Evolutionary conservation across 2,329 filamentous ascomycete species (phyloP).

Genomic region (Diaporthe nobilis): DNA sequence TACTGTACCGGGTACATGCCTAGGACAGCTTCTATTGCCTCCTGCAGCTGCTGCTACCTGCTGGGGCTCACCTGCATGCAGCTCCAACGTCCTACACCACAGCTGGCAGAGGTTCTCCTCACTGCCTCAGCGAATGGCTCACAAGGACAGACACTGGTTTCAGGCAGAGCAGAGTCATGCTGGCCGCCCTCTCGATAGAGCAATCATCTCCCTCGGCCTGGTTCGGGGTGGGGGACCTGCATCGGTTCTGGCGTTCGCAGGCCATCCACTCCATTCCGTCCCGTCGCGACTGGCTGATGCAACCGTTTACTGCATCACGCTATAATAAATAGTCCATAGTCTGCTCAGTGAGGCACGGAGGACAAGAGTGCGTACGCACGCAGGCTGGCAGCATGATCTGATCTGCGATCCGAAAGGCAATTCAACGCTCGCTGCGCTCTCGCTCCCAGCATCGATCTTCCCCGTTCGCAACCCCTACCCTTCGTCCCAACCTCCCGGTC

Average conservation of each 20-base stretch:
- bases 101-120: background rate
- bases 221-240: background rate
- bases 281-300: conserved; percentile 2
- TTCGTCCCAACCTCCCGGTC: conserved; percentile 33
- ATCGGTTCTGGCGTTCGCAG: conserved; percentile 1
- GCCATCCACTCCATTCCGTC: conserved; percentile 3
- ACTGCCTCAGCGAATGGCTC: conserved; percentile 5
- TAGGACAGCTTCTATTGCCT: background rate
- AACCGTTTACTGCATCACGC: conserved; percentile 6
- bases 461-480: conserved; percentile 24
- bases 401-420: conserved; percentile 33
- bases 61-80: conserved; percentile 7
- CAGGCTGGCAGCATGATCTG: conserved; percentile 1
- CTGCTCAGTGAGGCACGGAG: background rate
- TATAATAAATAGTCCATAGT: background rate
- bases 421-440: background rate
- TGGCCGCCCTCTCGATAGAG: background rate
- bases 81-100: conserved; percentile 11
- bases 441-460: conserved; percentile 29
- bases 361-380: background rate
- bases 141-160: conserved; percentile 5
- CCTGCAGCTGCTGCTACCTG: background rate
- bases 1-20: background rate
- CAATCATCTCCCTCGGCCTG: background rate
- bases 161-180: conserved; percentile 21